Evolutionary conservation across 352 stramenopile genomes (phyloP).

Genomic region (Phytophthora cactorum): DNA sequence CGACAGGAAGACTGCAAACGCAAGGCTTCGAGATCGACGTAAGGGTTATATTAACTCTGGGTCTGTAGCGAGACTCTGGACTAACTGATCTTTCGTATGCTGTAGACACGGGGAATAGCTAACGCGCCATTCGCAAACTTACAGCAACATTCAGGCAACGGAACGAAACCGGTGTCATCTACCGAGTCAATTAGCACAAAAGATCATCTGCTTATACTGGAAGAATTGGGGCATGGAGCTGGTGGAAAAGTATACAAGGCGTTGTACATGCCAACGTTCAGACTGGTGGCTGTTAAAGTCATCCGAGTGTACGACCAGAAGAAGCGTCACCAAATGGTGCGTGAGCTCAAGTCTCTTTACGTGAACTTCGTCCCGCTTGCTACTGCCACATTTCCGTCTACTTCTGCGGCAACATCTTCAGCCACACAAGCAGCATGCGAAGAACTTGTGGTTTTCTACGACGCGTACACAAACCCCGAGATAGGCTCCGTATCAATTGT

Average conservation of each 20-base stretch:
- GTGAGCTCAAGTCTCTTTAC: conserved; percentile 87
- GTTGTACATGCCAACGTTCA: conserved; percentile 89
- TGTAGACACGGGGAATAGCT: conserved; percentile 76
- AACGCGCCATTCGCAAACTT: conserved; percentile 62
- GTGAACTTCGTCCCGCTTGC: conserved; percentile 79
- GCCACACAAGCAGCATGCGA: conserved; percentile 57
- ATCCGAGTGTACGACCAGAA: conserved; percentile 90
- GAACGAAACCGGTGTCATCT: conserved; percentile 20
- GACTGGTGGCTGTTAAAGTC: conserved; percentile 90
- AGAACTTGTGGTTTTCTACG: conserved; percentile 92
- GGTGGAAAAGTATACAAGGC: conserved; percentile 91
- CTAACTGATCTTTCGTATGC: conserved; percentile 7
- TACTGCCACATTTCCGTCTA: conserved; percentile 33
- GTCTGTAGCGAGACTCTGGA: no score
- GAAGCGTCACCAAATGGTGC: conserved; percentile 90
- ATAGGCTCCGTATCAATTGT: conserved; percentile 91
- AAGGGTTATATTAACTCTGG: conserved; percentile 10
- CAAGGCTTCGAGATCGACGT: conserved; percentile 90
- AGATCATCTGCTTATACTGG: conserved; percentile 71
- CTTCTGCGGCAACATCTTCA: conserved; percentile 1
- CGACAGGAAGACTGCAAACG: conserved; percentile 73
- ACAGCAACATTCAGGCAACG: conserved; percentile 12
- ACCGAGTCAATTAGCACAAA: conserved; percentile 49
- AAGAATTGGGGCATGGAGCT: conserved; percentile 84
- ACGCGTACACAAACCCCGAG: conserved; percentile 92